These are phyloP conservation scores for Pythium brachiatum DNA, from an alignment of 352 stramenopile genomes.

Conservation along the genomic window DNA sequence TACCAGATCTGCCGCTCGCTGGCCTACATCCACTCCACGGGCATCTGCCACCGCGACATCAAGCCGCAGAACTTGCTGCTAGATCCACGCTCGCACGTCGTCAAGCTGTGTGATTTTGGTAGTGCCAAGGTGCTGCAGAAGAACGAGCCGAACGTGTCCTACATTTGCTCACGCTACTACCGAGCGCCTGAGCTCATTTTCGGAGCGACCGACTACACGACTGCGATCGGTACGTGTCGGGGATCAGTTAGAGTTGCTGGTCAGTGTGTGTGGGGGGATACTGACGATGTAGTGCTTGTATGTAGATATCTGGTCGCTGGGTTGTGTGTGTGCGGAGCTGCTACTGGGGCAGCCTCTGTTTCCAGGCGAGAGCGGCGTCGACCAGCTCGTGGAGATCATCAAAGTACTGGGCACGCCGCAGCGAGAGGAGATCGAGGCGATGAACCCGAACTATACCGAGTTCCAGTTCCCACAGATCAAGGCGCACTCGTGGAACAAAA, in stretches of 20 bases:
- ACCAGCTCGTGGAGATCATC: conserved; percentile 99
- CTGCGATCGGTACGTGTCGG: conserved; percentile 87
- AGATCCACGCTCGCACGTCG: conserved; percentile 94
- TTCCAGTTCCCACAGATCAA: conserved; percentile 99
- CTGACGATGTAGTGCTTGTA: conserved; percentile 37
- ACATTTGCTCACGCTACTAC: conserved; percentile 99
- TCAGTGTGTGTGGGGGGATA: neutral
- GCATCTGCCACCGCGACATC: conserved; percentile 99
- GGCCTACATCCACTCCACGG: conserved; percentile 97
- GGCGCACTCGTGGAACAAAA: conserved; percentile 97
- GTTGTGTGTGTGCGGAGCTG: conserved; percentile 98
- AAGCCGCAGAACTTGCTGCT: conserved; percentile 99
- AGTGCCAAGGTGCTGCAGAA: conserved; percentile 93
- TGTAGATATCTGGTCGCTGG: conserved; percentile 93
- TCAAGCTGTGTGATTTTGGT: conserved; percentile 99
- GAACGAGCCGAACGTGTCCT: conserved; percentile 99
- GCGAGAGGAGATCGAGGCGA: conserved; percentile 97
- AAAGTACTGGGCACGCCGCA: conserved; percentile 98
- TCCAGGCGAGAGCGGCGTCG: conserved; percentile 97
- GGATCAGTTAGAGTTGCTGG: neutral
- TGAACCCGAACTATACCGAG: conserved; percentile 99
- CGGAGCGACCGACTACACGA: conserved; percentile 99
- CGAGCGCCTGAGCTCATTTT: conserved; percentile 99
- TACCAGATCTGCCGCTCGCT: conserved; percentile 98
- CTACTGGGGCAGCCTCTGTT: conserved; percentile 98